Evolutionary conservation across 176 grass and related monocot species (phyloP).

Genomic region (Bromus sterilis): DNA sequence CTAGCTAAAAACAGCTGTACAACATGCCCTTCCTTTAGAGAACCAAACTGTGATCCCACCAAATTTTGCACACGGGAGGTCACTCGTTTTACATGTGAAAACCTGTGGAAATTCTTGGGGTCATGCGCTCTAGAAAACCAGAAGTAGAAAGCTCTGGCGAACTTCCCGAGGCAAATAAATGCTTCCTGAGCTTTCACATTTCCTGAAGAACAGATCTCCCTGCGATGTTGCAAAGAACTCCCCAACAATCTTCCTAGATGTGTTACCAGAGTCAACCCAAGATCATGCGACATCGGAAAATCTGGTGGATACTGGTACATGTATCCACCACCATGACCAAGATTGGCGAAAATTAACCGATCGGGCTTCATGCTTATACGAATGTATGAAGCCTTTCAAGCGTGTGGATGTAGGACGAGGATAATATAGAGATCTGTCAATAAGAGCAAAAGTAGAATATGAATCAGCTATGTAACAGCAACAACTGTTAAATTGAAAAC

Average conservation of each 20-base stretch:
- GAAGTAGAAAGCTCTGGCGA: constrained; percentile 60
- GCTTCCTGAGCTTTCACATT: constrained; percentile 49
- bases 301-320: constrained; percentile 51
- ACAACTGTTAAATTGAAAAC: background rate
- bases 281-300: constrained; percentile 46
- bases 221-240: constrained; percentile 44
- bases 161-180: constrained; percentile 58
- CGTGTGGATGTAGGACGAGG: constrained; percentile 13
- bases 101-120: constrained; percentile 45
- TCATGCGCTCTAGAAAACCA: constrained; percentile 50
- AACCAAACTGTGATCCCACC: constrained; percentile 41
- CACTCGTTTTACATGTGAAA: constrained; percentile 41
- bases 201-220: constrained; percentile 55
- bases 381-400: constrained; percentile 10
- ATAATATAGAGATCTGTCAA: constrained; percentile 25
- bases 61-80: constrained; percentile 50
- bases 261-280: constrained; percentile 46
- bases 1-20: constrained; percentile 47
- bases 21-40: constrained; percentile 42
- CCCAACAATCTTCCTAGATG: constrained; percentile 51
- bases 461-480: background rate
- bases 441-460: background rate
- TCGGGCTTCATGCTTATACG: constrained; percentile 49
- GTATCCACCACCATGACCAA: constrained; percentile 40
- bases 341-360: constrained; percentile 37